Base-by-base conservation (phyloP, 805 yeast genomes). In the Schizosaccharomyces japonicus region DNA sequence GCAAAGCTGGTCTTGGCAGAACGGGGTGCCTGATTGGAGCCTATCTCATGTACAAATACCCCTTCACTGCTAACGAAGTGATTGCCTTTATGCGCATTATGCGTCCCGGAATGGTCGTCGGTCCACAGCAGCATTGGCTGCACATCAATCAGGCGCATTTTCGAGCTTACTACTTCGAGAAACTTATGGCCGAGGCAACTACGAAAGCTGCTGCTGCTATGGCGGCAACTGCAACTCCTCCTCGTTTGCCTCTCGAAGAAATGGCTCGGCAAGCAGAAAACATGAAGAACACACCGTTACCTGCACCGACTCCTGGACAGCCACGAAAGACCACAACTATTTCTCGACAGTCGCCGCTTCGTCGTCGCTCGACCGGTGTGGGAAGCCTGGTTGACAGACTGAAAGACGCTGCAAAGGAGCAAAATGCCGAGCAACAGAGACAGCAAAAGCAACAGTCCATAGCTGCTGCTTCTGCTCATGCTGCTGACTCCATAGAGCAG, bases 21-120 rank as follows among this genome's bases (percentile, higher is more conserved):
- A 90, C 98, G 0, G 98, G 98, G 17, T 90, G 98, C 63, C 70
- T 90, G 47, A 90, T 90, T 53, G 98, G 98, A 5, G 98, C 98
- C 0, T 94, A 87, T 62, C 68, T 90, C 54, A 90, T 90, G 47
- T 90, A 90, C 60, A 83, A 94, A 2, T 90, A 87, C 60, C 95
- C 95, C 0, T 90, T 90, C 59, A 90, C 96, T 3, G 98, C 98
- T 2, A 80, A 73, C 59, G 98, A 90, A 62, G 90, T 94, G 62
- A 90, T 90, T 56, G 94, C 87, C 1, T 90, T 84, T 59, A 80
- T 90, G 87, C 72, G 98, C 60, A 80, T 90, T 73, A 70, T 90
- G 52, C 73, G 98, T 54, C 98, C 98, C 0, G 98, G 98, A 39
- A 90, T 90, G 98, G 95, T 90, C n/a, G 98, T 90, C 28, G 98